These are phyloP conservation scores for Ettlia oleoabundans DNA, from an alignment of 139 green algal species.

Conservation along the genomic window DNA sequence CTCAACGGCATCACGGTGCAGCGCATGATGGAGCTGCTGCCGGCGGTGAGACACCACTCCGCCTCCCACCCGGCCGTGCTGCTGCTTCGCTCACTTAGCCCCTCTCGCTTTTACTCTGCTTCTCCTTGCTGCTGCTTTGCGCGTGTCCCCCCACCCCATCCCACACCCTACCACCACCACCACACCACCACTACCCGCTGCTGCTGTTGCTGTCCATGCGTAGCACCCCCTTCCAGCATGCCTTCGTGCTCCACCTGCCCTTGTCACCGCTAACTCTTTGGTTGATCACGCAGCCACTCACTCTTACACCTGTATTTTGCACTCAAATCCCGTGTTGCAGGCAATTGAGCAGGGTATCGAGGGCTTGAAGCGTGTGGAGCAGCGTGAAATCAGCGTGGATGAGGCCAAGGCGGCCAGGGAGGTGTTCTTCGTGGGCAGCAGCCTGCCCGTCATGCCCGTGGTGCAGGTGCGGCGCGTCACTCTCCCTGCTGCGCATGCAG, in stretches of 20 bases:
- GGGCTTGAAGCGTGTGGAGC: constrained; percentile 35
- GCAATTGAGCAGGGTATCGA: constrained; percentile 34
- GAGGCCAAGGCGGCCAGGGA: constrained; percentile 57
- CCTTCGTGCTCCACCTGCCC: background rate
- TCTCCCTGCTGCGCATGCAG: no score
- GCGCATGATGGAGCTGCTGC: constrained; percentile 71
- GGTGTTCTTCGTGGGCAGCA: constrained; percentile 56
- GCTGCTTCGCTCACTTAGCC: no score
- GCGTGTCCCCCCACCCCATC: no score
- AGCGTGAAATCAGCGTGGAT: constrained; percentile 47
- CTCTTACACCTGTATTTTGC: background rate
- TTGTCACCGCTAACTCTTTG: background rate
- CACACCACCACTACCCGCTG: no score
- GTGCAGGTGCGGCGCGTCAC: no score
- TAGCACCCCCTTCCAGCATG: background rate
- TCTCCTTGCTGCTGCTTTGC: no score
- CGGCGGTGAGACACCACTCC: constrained; percentile 61
- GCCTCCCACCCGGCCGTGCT: no score
- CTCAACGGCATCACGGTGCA: constrained; percentile 64
- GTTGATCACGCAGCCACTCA: background rate
- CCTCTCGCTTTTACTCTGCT: no score
- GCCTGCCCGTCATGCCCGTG: constrained; percentile 48
- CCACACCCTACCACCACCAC: no score
- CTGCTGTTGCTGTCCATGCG: background rate
- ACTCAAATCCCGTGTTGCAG: background rate